Evolutionary conservation across 2,329 filamentous ascomycete genomes (phyloP).

Genomic region (Lasiodiplodia hormozganensis): DNA sequence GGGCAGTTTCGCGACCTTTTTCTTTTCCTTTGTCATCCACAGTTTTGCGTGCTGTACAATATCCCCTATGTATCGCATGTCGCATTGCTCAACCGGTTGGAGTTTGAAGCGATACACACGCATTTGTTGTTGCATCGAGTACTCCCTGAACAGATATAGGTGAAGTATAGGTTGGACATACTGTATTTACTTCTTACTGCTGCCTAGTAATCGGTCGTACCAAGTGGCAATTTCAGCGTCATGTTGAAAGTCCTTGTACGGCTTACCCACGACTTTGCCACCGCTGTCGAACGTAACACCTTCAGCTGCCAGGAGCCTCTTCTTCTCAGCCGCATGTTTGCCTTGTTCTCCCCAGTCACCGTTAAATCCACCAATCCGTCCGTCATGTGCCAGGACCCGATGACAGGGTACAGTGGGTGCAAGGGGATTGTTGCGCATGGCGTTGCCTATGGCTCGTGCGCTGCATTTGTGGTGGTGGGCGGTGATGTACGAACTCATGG

Average conservation of each 20-base stretch:
- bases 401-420: constrained; percentile 54
- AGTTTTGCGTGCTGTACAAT: not conserved
- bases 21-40: not conserved
- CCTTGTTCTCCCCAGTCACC: constrained; percentile 58
- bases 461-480: constrained; percentile 38
- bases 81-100: not conserved
- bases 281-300: constrained; percentile 54
- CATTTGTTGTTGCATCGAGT: not conserved
- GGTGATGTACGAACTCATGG: constrained; percentile 43
- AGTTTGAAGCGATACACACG: not conserved
- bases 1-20: not conserved
- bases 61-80: not conserved
- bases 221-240: not conserved
- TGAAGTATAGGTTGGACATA: not conserved
- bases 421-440: constrained; percentile 42
- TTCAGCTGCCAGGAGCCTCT: constrained; percentile 50
- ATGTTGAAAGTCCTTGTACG: constrained; percentile 22
- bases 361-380: constrained; percentile 53
- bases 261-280: constrained; percentile 50
- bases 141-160: not conserved
- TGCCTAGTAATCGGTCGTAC: constrained; percentile 1
- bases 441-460: constrained; percentile 43
- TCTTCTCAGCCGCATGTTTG: constrained; percentile 51
- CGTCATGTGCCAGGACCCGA: constrained; percentile 44
- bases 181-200: not conserved